Conservation (phyloP, 176 grass and related monocot species). For the Avena sativa region DNA sequence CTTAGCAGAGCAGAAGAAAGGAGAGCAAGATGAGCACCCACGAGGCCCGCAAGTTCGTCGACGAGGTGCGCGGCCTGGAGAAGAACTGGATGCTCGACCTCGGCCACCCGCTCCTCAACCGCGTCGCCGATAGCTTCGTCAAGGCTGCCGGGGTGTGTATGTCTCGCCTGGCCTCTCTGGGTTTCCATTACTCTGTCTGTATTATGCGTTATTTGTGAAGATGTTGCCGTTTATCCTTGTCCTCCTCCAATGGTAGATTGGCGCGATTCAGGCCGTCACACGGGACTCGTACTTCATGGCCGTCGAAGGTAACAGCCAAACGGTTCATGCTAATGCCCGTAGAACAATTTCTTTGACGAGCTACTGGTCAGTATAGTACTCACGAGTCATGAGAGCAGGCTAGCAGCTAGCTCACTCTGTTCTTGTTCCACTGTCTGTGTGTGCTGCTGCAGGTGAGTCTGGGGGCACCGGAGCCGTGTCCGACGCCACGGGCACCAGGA, state of each 20-base stretch:
- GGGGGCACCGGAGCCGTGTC: conserved; percentile 44
- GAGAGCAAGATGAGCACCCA: conserved; percentile 38
- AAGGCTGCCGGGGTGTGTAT: conserved; percentile 77
- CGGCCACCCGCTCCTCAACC: conserved; percentile 82
- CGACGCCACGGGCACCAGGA: conserved; percentile 44
- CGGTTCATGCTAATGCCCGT: neutral
- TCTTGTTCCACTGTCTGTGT: neutral
- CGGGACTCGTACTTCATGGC: conserved; percentile 80
- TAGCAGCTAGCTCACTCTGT: neutral
- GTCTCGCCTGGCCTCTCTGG: neutral
- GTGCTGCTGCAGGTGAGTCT: conserved; percentile 32
- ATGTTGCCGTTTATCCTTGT: neutral
- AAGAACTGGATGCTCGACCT: conserved; percentile 75
- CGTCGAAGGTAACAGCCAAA: conserved; percentile 48
- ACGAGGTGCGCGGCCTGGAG: conserved; percentile 65
- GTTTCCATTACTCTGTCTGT: neutral
- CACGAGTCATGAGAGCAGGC: neutral
- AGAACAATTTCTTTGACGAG: neutral
- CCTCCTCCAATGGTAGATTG: conserved; percentile 52
- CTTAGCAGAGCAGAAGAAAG: neutral
- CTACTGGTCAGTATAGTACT: neutral
- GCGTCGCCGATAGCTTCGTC: conserved; percentile 86
- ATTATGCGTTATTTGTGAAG: neutral
- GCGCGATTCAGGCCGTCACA: conserved; percentile 73
- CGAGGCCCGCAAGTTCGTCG: conserved; percentile 65